Base-by-base conservation (phyloP, 495 filamentous ascomycete genomes). In the Penicillium diatomitis region DNA sequence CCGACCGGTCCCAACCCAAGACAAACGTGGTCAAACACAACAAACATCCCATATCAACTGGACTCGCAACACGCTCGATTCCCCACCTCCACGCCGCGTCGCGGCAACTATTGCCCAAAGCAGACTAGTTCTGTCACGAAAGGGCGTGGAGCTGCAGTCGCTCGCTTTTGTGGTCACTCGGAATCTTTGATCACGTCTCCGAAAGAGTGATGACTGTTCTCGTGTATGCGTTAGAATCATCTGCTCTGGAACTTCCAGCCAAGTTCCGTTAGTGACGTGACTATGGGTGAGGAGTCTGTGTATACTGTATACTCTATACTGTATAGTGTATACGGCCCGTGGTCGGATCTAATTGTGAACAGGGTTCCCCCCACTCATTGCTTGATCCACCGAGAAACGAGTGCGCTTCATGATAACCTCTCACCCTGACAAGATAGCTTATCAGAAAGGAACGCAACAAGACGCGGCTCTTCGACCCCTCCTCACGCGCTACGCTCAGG, bases 101-200 rank as follows among this genome's bases (percentile, higher is more conserved):
- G 20, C 28, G 12, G 38, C 0, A 28, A 38, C 31, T 49, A 42
- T 60, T 34, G 8, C 65, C 63, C 2, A 20, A 58, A 56, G 11
- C 55, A 56, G 67, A 8, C 56, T 61, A 35, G 64, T 61, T 58
- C 44, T 71, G 67, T 62, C 65, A 65, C 56, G 43, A 56, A 63
- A 69, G 67, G 67, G 66, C 66, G 66, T 51, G 64, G 58, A 57
- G 38, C 40, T 59, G 55, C 47, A 44, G 20, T 28, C 3, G 35
- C 35, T 11, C 8, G 40, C 40, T 45, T 41, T 55, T 42, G 35
- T 49, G 45, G 27, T 49, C 47, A 48, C 32, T 12, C 39, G 40
- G 39, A 35, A 37, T 34, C 33, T 20, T 37, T 33, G 31, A 38
- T 34, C 27, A 32, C n/a, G 31, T 40, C 40, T 51, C 29, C 37